These are phyloP conservation scores for Cladophialophora psammophila DNA, from an alignment of 2,329 filamentous ascomycete species.

Conservation along the genomic window DNA sequence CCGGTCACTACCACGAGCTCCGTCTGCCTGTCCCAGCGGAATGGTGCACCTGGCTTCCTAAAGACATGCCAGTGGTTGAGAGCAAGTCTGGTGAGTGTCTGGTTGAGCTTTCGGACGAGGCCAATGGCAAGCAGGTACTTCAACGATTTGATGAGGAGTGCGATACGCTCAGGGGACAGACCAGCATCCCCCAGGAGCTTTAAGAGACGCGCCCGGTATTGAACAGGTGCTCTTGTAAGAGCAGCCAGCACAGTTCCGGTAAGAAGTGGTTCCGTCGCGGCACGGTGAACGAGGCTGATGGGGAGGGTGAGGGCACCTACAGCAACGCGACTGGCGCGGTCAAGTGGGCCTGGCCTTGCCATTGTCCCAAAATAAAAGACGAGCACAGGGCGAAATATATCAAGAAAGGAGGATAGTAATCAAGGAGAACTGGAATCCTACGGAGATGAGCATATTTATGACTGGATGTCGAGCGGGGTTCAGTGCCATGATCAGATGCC, in stretches of 20 bases:
- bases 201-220: conserved; percentile 31
- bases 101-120: conserved; percentile 57
- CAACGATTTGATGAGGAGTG: conserved; percentile 30
- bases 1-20: conserved; percentile 57
- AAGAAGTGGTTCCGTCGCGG: conserved; percentile 34
- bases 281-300: conserved; percentile 23
- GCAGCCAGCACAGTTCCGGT: conserved; percentile 34
- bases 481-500: not conserved
- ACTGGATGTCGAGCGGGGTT: not conserved
- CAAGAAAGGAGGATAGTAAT: not conserved
- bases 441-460: conserved; percentile 3
- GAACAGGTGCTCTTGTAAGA: conserved; percentile 33
- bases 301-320: conserved; percentile 26
- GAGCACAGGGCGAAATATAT: not conserved
- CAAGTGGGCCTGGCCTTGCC: conserved; percentile 23
- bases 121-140: conserved; percentile 63
- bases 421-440: not conserved
- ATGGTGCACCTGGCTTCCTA: conserved; percentile 40
- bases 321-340: conserved; percentile 23
- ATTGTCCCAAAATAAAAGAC: conserved; percentile 1
- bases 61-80: conserved; percentile 52
- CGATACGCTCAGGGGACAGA: conserved; percentile 25
- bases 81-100: conserved; percentile 60
- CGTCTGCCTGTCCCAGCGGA: conserved; percentile 46
- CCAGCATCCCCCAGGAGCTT: conserved; percentile 21